Evolutionary conservation across 768 basidiomycete species (phyloP).

Genomic region (Xerocomellus dryophilus): DNA sequence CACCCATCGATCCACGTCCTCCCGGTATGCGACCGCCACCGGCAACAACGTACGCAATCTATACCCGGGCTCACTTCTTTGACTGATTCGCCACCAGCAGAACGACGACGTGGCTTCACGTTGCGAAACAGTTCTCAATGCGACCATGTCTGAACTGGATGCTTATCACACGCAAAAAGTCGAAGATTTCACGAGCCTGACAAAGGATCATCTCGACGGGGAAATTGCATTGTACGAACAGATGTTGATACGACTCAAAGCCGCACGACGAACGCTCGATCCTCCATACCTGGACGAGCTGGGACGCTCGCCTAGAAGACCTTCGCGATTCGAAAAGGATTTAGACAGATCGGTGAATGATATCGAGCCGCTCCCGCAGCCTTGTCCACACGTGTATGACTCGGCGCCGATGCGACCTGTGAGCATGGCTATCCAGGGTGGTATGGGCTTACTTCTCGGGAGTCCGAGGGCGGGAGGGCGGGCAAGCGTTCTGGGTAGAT

Average conservation of each 20-base stretch:
- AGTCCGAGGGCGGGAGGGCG: slow-evolving; percentile 32
- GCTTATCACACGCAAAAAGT: slow-evolving; percentile 70
- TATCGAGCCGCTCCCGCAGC: slow-evolving; percentile 55
- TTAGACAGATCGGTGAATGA: slow-evolving; percentile 52
- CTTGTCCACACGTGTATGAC: slow-evolving; percentile 78
- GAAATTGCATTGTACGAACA: slow-evolving; percentile 77
- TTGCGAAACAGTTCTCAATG: slow-evolving; percentile 86
- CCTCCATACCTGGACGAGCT: slow-evolving; percentile 46
- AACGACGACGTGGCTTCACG: slow-evolving; percentile 67
- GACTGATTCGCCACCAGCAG: slow-evolving; percentile 36
- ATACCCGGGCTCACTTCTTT: not conserved
- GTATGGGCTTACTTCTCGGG: slow-evolving; percentile 62
- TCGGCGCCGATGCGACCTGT: slow-evolving; percentile 72
- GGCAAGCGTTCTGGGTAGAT: slow-evolving; percentile 58
- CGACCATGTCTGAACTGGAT: slow-evolving; percentile 86
- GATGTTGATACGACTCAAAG: slow-evolving; percentile 55
- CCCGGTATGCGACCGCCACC: slow-evolving; percentile 58
- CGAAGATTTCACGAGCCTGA: slow-evolving; percentile 60
- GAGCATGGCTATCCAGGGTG: slow-evolving; percentile 69
- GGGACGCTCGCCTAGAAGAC: slow-evolving; percentile 49
- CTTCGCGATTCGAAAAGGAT: slow-evolving; percentile 77
- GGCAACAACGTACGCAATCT: slow-evolving; percentile 25
- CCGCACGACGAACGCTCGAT: slow-evolving; percentile 56
- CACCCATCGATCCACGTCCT: slow-evolving; percentile 69
- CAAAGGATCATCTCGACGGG: slow-evolving; percentile 70